phyloP scores from a whole-genome alignment of 2,329 filamentous ascomycete genomes.

The Calonectria montana region DNA sequence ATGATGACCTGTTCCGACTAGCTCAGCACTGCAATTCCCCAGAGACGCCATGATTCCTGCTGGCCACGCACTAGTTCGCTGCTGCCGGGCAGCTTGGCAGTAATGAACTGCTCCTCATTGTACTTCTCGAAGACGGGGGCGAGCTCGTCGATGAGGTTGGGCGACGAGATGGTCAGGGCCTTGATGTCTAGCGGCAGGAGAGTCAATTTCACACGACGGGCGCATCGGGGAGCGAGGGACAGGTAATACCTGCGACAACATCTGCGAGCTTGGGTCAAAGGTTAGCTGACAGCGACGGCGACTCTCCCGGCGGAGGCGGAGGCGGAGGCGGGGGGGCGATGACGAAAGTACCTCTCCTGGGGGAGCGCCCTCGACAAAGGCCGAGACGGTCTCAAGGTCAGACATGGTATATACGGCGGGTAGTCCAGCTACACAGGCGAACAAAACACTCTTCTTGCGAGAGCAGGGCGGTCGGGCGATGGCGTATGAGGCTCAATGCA shows the following conservation, averaged over 20 bases:
- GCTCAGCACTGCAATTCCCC: slow-evolving; percentile 23
- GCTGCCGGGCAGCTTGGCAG: slow-evolving; percentile 88
- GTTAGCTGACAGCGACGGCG: slow-evolving; percentile 45
- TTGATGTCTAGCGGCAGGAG: slow-evolving; percentile 79
- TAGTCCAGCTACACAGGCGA: slow-evolving; percentile 20
- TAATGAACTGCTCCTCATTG: slow-evolving; percentile 93
- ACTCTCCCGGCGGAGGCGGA: slow-evolving; percentile 8
- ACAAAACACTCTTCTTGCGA: slow-evolving; percentile 5
- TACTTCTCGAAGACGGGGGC: slow-evolving; percentile 90
- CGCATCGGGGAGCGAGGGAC: neutral
- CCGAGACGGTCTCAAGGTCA: slow-evolving; percentile 67
- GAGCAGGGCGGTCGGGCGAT: slow-evolving; percentile 13
- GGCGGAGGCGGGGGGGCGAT: slow-evolving; percentile 3
- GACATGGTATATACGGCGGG: slow-evolving; percentile 45
- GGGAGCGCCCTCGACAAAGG: slow-evolving; percentile 93
- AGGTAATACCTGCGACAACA: slow-evolving; percentile 80
- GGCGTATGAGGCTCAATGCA: slow-evolving; percentile 21
- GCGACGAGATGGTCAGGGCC: slow-evolving; percentile 77
- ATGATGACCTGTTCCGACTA: slow-evolving; percentile 73
- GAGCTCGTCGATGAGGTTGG: slow-evolving; percentile 76
- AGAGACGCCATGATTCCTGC: neutral
- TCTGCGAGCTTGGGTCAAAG: slow-evolving; percentile 73
- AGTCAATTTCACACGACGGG: slow-evolving; percentile 31
- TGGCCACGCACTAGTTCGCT: slow-evolving; percentile 65
- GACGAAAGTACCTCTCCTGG: slow-evolving; percentile 85